Conservation (phyloP, 2,329 filamentous ascomycete species). For the Trichophyton rubrum region DNA sequence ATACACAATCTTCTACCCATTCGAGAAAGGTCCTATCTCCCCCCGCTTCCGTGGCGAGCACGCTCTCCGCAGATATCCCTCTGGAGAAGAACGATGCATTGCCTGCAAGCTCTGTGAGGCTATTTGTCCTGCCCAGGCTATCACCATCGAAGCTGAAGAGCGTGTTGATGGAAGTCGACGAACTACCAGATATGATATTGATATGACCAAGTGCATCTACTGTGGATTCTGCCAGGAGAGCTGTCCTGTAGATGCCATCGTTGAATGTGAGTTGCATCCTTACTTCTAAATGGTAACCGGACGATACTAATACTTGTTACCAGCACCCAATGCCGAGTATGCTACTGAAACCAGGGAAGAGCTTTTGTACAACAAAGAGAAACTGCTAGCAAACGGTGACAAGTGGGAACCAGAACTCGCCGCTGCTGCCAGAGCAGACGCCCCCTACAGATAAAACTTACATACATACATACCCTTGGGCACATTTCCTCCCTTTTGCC, state of each 20-base stretch:
- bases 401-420: slow-evolving; percentile 98
- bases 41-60: slow-evolving; percentile 97
- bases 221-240: slow-evolving; percentile 98
- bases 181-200: slow-evolving; percentile 96
- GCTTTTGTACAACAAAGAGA: slow-evolving; percentile 96
- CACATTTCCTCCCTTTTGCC: not conserved
- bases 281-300: not conserved
- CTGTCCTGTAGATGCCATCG: slow-evolving; percentile 92
- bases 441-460: slow-evolving; percentile 63
- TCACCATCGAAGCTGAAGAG: slow-evolving; percentile 98
- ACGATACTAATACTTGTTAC: not conserved
- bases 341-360: slow-evolving; percentile 76
- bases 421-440: slow-evolving; percentile 80
- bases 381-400: slow-evolving; percentile 76
- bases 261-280: slow-evolving; percentile 46
- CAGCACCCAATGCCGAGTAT: slow-evolving; percentile 60
- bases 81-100: slow-evolving; percentile 96
- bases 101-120: slow-evolving; percentile 99
- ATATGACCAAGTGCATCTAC: slow-evolving; percentile 99
- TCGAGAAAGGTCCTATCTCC: slow-evolving; percentile 97
- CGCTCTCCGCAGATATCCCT: slow-evolving; percentile 88
- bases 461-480: not conserved
- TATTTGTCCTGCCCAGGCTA: slow-evolving; percentile 93
- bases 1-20: slow-evolving; percentile 97
- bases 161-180: slow-evolving; percentile 88